A percentile compares a stretch with the other conserved stretches of the same genome.
These are phyloP conservation scores for Centaurea solstitialis DNA, from an alignment of 129 eudicot species.

Conservation along the genomic window DNA sequence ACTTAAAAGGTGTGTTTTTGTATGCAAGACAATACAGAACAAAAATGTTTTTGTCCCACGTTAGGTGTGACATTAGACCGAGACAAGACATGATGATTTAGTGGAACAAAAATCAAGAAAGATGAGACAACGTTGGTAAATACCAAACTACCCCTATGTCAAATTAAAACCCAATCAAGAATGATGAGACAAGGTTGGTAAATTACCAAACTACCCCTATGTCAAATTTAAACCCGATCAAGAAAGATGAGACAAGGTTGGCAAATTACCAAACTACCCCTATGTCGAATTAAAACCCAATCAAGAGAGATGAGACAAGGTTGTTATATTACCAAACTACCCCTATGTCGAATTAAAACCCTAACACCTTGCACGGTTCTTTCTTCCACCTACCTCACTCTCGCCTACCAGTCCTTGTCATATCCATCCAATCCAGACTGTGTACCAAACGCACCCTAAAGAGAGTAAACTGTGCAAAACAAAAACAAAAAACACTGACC, in stretches of 20 bases:
- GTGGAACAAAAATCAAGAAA: background rate
- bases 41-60: too few relatives aligned
- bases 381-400: background rate
- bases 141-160: background rate
- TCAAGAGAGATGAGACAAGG: too few relatives aligned
- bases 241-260: background rate
- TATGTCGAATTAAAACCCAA: background rate
- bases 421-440: background rate
- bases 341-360: background rate
- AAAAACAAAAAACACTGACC: constrained; percentile 53
- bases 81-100: background rate
- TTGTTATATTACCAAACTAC: background rate
- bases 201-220: background rate
- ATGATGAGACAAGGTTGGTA: background rate
- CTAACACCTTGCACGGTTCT: background rate
- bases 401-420: background rate
- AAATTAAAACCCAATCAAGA: background rate
- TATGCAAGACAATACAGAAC: background rate
- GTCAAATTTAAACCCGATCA: background rate
- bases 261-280: background rate
- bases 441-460: background rate
- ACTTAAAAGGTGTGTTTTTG: background rate
- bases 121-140: background rate
- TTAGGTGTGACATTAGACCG: background rate
- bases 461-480: background rate